These are phyloP conservation scores for Aspergillus neotritici DNA, from an alignment of 2,329 filamentous ascomycete genomes.

Conservation along the genomic window DNA sequence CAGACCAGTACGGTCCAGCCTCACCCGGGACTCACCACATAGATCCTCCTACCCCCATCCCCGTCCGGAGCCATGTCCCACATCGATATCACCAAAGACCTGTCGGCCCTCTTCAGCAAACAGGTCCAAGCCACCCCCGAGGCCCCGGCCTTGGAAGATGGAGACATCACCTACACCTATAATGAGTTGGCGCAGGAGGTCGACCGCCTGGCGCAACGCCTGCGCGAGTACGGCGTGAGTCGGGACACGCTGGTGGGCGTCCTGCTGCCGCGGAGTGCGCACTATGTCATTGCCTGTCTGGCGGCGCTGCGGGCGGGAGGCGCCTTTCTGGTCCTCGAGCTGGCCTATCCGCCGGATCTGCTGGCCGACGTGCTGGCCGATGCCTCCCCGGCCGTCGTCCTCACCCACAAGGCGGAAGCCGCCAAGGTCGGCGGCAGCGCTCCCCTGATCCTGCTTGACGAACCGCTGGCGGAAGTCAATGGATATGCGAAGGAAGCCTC, in stretches of 20 bases:
- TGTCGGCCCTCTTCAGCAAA: constrained; percentile 63
- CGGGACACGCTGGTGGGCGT: constrained; percentile 71
- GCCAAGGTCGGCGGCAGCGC: constrained; percentile 57
- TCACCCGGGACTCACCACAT: too few species aligned
- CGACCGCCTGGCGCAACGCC: constrained; percentile 56
- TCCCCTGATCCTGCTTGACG: constrained; percentile 62
- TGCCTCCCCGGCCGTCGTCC: constrained; percentile 63
- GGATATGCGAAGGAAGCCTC: constrained; percentile 42
- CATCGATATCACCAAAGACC: constrained; percentile 66
- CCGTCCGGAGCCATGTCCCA: constrained; percentile 48
- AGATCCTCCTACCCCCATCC: too few species aligned
- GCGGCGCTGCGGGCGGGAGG: constrained; percentile 73
- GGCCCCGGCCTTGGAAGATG: constrained; percentile 67
- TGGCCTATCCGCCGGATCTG: constrained; percentile 69
- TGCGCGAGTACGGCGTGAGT: constrained; percentile 63
- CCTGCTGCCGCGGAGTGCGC: constrained; percentile 66
- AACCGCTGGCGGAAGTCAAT: constrained; percentile 28
- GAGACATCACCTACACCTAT: constrained; percentile 62
- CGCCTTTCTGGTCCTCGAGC: constrained; percentile 72
- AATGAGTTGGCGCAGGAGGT: constrained; percentile 65
- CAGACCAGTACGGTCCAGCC: too few species aligned
- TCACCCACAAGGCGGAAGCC: constrained; percentile 62
- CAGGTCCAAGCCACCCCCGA: constrained; percentile 66
- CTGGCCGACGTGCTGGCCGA: constrained; percentile 73
- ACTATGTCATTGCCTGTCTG: constrained; percentile 73